Evolutionary conservation across 129 eudicot genomes (phyloP).

Genomic region (Centrapalus pauciflorus): DNA sequence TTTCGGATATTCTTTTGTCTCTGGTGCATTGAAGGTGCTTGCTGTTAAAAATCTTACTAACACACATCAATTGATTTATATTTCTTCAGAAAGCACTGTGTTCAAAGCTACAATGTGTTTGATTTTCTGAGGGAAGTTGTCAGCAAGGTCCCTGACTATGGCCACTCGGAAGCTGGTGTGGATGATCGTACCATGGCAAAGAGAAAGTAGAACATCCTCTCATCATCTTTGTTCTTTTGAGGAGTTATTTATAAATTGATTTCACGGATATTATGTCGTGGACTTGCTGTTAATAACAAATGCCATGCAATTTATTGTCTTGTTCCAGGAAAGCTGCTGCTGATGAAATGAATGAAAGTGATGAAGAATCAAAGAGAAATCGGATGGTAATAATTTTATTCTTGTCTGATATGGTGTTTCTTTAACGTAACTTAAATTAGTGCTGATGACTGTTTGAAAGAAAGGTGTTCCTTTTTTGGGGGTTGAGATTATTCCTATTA

Average conservation of each 20-base stretch:
- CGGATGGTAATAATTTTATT: conserved; percentile 40
- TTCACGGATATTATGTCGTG: background rate
- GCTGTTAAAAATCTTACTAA: background rate
- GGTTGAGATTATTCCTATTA: no score
- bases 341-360: conserved; percentile 56
- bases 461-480: background rate
- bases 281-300: background rate
- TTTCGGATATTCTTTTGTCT: background rate
- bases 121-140: conserved; percentile 90
- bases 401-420: background rate
- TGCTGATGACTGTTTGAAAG: background rate
- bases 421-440: background rate
- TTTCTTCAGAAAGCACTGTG: conserved; percentile 65
- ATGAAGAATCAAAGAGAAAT: conserved; percentile 66
- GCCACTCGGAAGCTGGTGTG: conserved; percentile 58
- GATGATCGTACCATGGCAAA: conserved; percentile 48
- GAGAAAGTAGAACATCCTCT: conserved; percentile 44
- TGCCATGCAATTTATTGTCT: background rate
- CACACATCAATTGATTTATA: background rate
- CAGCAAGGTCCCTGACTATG: conserved; percentile 86
- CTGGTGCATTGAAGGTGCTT: background rate
- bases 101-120: conserved; percentile 71
- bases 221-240: background rate
- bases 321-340: conserved; percentile 51
- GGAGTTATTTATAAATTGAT: background rate